Percentiles rank a stretch among this genome's conserved stretches.
Conservation (phyloP, 768 basidiomycete species). For the Amanita muscaria region DNA sequence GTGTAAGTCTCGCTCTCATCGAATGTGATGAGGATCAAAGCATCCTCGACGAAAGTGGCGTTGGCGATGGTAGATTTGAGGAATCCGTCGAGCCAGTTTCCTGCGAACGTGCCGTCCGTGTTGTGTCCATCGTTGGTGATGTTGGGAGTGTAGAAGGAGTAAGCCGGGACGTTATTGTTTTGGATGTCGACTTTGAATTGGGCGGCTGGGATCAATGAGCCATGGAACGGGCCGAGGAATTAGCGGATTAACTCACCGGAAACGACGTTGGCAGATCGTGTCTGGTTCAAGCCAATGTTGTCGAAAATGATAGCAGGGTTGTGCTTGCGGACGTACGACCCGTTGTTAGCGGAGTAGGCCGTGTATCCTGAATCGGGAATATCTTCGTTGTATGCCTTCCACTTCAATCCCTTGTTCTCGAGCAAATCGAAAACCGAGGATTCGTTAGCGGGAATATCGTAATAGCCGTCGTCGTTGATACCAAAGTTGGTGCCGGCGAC, state of each 20-base stretch:
- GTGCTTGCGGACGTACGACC: slow-evolving; percentile 24
- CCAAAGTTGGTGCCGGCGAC: slow-evolving; percentile 37
- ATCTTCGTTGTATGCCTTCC: slow-evolving; percentile 58
- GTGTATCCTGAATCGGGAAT: slow-evolving; percentile 42
- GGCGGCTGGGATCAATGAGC: not conserved
- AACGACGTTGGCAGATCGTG: slow-evolving; percentile 37
- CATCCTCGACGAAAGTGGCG: slow-evolving; percentile 37
- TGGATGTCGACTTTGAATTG: slow-evolving; percentile 41
- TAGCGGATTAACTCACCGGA: slow-evolving; percentile 64
- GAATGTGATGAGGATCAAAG: slow-evolving; percentile 54
- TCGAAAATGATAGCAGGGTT: slow-evolving; percentile 42
- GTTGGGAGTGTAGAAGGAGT: slow-evolving; percentile 58
- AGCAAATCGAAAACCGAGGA: slow-evolving; percentile 54
- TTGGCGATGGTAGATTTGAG: slow-evolving; percentile 43
- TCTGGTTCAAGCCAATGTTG: slow-evolving; percentile 33
- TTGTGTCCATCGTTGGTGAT: slow-evolving; percentile 54
- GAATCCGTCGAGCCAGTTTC: slow-evolving; percentile 40
- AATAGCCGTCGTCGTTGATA: slow-evolving; percentile 32
- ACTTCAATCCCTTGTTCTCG: slow-evolving; percentile 46
- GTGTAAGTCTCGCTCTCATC: slow-evolving; percentile 41
- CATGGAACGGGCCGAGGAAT: slow-evolving; percentile 23
- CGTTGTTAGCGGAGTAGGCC: slow-evolving; percentile 27
- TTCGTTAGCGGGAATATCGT: slow-evolving; percentile 35
- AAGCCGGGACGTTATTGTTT: slow-evolving; percentile 43
- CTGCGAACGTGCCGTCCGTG: slow-evolving; percentile 41